Evolutionary conservation across 345 rosid genomes (phyloP), one percentile per base, ranked within the genome.

Genomic region (Conringia planisiliqua): DNA sequence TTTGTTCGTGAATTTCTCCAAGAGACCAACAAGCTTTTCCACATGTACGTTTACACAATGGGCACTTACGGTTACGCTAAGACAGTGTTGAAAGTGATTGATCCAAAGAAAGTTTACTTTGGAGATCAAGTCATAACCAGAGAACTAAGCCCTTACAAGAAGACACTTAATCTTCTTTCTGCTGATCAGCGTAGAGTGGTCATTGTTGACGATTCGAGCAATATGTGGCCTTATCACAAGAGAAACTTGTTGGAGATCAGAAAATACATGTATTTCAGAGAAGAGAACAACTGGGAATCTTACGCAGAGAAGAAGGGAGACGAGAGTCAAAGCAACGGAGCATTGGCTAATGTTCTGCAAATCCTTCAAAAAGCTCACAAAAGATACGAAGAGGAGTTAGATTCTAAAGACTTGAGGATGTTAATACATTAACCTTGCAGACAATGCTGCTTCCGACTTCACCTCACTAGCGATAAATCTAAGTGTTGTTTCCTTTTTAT

Each of bases 261-360:
- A 10, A 38, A 22, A 52, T 68, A 68, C 57, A 0, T 14, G 0
- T 75, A 60, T 40, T 68, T 61, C 48, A 51, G 39, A 39, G 66
- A 10, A 0, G 22, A 5, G 8, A 7, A 0, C 0, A n/a, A 22
- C 10, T 55, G 14, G 4, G 11, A 64, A 71, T 77, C 65, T 22
- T 63, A 55, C 18, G 78, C 71, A n/a, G 78, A 66, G 56, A 13
- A 9, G 40, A 66, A 47, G 72, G 47, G 4, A 44, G 78, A 74
- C 52, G 72, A 74, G 67, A 57, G 30, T 17, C 30, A 3, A 35
- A 2, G 51, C 33, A 57, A 27, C 0, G 66, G 78, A 35, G 42
- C 72, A 38, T 48, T 74, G 67, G 52, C 18, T 1, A 38, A 47
- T 27, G 36, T 48, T 58, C 9, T 74, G 3, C 38, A 13, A 38